Percentiles rank a stretch among this genome's conserved stretches.
phyloP scores from a whole-genome alignment of 2,329 filamentous ascomycete species.

The Torrubiella hemipterigena region DNA sequence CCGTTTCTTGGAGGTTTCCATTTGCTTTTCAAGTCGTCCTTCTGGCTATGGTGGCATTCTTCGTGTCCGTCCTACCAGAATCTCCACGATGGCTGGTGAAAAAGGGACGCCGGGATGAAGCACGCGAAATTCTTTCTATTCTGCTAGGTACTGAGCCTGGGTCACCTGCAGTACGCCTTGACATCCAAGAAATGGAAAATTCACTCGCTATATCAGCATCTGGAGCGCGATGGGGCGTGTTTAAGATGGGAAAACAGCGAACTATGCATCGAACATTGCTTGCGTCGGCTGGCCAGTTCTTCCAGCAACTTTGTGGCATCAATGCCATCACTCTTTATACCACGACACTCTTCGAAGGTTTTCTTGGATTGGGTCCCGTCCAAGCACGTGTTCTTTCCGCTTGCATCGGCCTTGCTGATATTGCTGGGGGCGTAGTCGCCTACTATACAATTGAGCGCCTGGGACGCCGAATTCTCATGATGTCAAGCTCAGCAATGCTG shows the following conservation, averaged over 20 bases:
- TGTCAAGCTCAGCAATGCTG: slow-evolving; percentile 13
- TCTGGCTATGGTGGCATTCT: slow-evolving; percentile 30
- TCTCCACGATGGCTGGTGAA: slow-evolving; percentile 23
- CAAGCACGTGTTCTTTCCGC: slow-evolving; percentile 12
- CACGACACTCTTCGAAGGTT: slow-evolving; percentile 14
- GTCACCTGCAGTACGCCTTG: neutral
- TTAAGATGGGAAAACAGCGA: slow-evolving; percentile 5
- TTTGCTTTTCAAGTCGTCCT: slow-evolving; percentile 30
- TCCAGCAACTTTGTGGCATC: slow-evolving; percentile 15
- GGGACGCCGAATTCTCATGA: slow-evolving; percentile 11
- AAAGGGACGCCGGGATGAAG: slow-evolving; percentile 19
- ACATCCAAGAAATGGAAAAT: slow-evolving; percentile 4
- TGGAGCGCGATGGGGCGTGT: slow-evolving; percentile 3
- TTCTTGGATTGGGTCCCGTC: slow-evolving; percentile 11
- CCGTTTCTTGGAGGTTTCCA: slow-evolving; percentile 35
- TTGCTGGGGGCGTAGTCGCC: slow-evolving; percentile 13
- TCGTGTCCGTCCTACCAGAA: slow-evolving; percentile 25
- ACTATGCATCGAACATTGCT: slow-evolving; percentile 5
- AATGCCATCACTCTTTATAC: slow-evolving; percentile 15
- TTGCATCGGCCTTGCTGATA: slow-evolving; percentile 19
- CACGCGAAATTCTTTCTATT: slow-evolving; percentile 37
- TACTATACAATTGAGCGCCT: slow-evolving; percentile 16
- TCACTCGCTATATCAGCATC: slow-evolving; percentile 3
- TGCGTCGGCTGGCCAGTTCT: slow-evolving; percentile 4
- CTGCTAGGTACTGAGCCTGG: slow-evolving; percentile 1